A percentile compares a stretch with the other conserved stretches of the same genome.
Conservation (phyloP, 148 eudicot genomes). For the Chenopodium quinoa region DNA sequence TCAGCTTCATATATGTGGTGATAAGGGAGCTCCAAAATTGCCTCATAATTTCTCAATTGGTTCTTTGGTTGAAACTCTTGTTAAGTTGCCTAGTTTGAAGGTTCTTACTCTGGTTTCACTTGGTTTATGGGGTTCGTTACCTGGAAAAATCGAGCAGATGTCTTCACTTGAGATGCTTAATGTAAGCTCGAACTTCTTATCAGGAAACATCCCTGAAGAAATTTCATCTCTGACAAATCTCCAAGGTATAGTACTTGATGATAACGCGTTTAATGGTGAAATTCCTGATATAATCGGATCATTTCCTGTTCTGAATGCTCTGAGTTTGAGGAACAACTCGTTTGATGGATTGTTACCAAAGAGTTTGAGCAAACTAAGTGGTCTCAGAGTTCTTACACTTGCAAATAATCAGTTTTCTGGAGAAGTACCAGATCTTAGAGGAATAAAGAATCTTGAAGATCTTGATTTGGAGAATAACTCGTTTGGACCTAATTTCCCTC, state of each 20-base stretch:
- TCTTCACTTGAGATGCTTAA: constrained; percentile 82
- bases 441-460: constrained; percentile 59
- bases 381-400: constrained; percentile 64
- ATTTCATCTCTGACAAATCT: constrained; percentile 53
- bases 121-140: constrained; percentile 75
- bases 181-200: constrained; percentile 63
- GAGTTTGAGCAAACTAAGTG: constrained; percentile 51
- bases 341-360: constrained; percentile 62
- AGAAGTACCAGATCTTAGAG: constrained; percentile 66
- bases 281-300: constrained; percentile 56
- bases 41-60: constrained; percentile 64
- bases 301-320: constrained; percentile 60
- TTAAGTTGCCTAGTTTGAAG: constrained; percentile 60
- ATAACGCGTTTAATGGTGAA: constrained; percentile 56
- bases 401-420: constrained; percentile 67
- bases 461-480: constrained; percentile 69
- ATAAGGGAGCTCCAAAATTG: constrained; percentile 36
- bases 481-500: constrained; percentile 72
- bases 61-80: constrained; percentile 58
- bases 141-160: constrained; percentile 41
- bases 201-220: constrained; percentile 54
- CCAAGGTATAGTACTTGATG: constrained; percentile 69
- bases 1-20: constrained; percentile 67
- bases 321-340: constrained; percentile 71
- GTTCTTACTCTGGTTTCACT: constrained; percentile 81